Evolutionary conservation across 2,329 filamentous ascomycete species (phyloP).

Genomic region (Colletotrichum godetiae): DNA sequence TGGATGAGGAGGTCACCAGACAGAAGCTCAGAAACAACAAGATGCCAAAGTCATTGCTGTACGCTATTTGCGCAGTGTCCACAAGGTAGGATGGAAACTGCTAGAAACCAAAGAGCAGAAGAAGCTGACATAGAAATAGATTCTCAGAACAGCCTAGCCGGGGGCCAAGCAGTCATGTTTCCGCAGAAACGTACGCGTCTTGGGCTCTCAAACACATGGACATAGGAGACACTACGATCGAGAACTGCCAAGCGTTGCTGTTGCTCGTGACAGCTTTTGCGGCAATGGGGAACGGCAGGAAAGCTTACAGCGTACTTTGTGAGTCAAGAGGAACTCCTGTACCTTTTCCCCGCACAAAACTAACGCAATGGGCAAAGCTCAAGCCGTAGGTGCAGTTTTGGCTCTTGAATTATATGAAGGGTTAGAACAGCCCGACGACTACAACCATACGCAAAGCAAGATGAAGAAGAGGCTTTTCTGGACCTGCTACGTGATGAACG

Average conservation of each 20-base stretch:
- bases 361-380: not conserved
- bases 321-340: not conserved
- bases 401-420: constrained; percentile 11
- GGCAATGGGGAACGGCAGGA: constrained; percentile 16
- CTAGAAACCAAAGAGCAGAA: accelerated
- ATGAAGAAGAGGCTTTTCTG: constrained; percentile 14
- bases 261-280: constrained; percentile 13
- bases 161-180: constrained; percentile 24
- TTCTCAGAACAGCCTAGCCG: constrained; percentile 15
- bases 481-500: constrained; percentile 27
- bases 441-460: not conserved
- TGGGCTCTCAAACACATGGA: constrained; percentile 27
- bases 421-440: not conserved
- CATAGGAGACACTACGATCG: not conserved
- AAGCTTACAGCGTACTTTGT: constrained; percentile 12
- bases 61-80: constrained; percentile 26
- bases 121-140: not conserved
- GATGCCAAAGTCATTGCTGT: constrained; percentile 10
- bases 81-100: constrained; percentile 1
- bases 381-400: constrained; percentile 21
- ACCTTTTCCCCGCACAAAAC: too few relatives aligned
- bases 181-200: constrained; percentile 16
- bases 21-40: constrained; percentile 19
- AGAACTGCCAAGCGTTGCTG: constrained; percentile 21
- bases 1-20: constrained; percentile 8